phyloP scores from a whole-genome alignment of 2,329 filamentous ascomycete species.

The Apiospora malaysiana region DNA sequence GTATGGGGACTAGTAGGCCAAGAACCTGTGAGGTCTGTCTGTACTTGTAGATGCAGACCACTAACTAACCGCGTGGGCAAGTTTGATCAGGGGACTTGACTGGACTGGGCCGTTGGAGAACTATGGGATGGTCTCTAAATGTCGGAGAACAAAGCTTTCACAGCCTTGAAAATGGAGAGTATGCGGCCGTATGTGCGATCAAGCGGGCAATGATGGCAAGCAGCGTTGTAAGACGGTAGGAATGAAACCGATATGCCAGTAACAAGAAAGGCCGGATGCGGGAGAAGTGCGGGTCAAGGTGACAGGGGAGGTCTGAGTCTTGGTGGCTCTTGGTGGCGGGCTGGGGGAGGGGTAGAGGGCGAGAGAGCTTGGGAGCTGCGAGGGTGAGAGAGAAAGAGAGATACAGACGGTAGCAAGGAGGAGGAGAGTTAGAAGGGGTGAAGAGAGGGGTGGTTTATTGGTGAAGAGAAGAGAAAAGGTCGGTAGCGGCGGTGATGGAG shows the following conservation, averaged over 20 bases:
- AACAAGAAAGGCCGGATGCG: constrained; percentile 8
- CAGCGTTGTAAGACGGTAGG: constrained; percentile 17
- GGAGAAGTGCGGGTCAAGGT: constrained; percentile 7
- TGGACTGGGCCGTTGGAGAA: not conserved
- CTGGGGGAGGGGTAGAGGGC: not conserved
- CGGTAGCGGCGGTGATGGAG: constrained; percentile 13
- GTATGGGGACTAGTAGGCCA: constrained; percentile 8
- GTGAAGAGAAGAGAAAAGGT: constrained; percentile 16
- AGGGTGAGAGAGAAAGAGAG: not conserved
- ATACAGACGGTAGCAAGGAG: not conserved
- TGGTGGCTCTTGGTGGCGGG: constrained; percentile 15
- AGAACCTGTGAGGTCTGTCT: not conserved
- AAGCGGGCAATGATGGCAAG: constrained; percentile 14
- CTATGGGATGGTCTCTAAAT: not conserved
- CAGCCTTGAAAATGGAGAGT: not conserved
- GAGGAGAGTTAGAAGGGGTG: constrained; percentile 8
- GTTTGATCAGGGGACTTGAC: not conserved
- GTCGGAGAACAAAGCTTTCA: not conserved
- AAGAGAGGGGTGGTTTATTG: not conserved
- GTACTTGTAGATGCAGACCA: constrained; percentile 5
- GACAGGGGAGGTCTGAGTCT: constrained; percentile 17
- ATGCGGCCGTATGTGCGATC: constrained; percentile 17
- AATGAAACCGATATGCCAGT: constrained; percentile 17
- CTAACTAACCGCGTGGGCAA: constrained; percentile 15
- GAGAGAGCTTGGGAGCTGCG: not conserved